These are phyloP conservation scores for Setaria italica DNA, from an alignment of 202 grass and related monocot genomes.

Conservation along the genomic window DNA sequence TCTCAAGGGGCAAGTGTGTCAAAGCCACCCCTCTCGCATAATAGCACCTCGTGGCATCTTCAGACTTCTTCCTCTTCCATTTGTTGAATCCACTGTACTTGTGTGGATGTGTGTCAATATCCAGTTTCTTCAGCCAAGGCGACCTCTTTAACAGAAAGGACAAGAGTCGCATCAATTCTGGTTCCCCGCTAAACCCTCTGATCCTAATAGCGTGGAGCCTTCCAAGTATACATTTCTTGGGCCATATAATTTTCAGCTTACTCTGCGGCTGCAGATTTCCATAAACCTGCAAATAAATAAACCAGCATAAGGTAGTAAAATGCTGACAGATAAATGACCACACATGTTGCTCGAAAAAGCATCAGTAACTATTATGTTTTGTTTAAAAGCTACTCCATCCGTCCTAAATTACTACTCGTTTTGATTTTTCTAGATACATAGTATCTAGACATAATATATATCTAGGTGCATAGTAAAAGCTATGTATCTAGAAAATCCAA, in stretches of 20 bases:
- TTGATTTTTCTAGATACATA: no score
- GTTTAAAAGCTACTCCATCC: background rate
- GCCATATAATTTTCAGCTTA: conserved; percentile 1
- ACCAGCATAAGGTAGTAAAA: background rate
- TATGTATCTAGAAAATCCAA: no score
- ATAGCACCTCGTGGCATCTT: conserved; percentile 1
- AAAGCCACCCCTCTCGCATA: conserved; percentile 16
- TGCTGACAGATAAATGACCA: background rate
- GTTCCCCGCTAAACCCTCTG: conserved; percentile 22
- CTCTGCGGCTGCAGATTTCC: background rate
- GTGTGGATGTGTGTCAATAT: background rate
- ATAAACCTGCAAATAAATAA: background rate
- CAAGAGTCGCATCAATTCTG: background rate
- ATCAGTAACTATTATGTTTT: no score
- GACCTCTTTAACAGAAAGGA: background rate
- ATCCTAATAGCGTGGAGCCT: background rate
- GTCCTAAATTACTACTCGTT: no score
- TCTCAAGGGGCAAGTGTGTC: background rate
- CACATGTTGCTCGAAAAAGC: background rate
- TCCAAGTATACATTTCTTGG: background rate
- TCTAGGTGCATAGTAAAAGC: no score
- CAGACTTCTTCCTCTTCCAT: background rate
- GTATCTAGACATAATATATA: no score
- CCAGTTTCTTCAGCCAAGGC: background rate
- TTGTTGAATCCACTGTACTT: background rate